phyloP scores from a whole-genome alignment of 139 green algal species.

The Coelastrella sp. region DNA sequence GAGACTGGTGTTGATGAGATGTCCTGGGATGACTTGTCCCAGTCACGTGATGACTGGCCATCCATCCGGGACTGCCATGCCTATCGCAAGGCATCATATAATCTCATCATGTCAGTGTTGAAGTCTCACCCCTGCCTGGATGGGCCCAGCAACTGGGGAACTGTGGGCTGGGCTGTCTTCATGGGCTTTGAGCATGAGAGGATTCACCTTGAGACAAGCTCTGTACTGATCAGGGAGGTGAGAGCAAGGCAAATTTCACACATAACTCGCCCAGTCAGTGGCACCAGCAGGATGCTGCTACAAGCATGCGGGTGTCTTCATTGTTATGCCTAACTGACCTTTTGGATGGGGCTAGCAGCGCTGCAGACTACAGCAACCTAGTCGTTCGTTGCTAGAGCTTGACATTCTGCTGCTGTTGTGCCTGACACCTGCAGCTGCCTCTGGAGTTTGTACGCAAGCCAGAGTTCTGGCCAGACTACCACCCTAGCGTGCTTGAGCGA shows the following conservation, averaged over 20 bases:
- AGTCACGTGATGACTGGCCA: constrained; percentile 82
- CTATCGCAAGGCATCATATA: constrained; percentile 63
- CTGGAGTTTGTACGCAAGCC: constrained; percentile 67
- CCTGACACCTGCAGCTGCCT: constrained; percentile 63
- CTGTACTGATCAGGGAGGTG: constrained; percentile 80
- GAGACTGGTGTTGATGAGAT: constrained; percentile 91
- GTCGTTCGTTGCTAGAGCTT: not conserved
- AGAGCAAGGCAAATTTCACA: not conserved
- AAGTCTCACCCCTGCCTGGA: constrained; percentile 56
- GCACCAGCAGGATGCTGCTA: not conserved
- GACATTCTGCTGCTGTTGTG: not conserved
- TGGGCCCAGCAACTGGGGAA: not conserved
- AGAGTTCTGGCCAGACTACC: constrained; percentile 82
- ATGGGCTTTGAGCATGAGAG: constrained; percentile 90
- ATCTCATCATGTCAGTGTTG: constrained; percentile 30
- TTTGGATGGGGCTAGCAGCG: not conserved
- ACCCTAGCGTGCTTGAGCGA: constrained; percentile 51
- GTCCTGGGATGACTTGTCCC: constrained; percentile 84
- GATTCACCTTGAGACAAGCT: constrained; percentile 84
- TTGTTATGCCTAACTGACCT: not conserved
- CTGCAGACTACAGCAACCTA: not conserved
- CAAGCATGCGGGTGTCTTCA: not conserved
- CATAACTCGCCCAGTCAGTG: too few species aligned
- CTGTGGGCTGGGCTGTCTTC: constrained; percentile 75
- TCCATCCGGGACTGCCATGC: constrained; percentile 51